These are phyloP conservation scores for Starmerella floricola DNA, from an alignment of 805 yeast species.

Conservation along the genomic window DNA sequence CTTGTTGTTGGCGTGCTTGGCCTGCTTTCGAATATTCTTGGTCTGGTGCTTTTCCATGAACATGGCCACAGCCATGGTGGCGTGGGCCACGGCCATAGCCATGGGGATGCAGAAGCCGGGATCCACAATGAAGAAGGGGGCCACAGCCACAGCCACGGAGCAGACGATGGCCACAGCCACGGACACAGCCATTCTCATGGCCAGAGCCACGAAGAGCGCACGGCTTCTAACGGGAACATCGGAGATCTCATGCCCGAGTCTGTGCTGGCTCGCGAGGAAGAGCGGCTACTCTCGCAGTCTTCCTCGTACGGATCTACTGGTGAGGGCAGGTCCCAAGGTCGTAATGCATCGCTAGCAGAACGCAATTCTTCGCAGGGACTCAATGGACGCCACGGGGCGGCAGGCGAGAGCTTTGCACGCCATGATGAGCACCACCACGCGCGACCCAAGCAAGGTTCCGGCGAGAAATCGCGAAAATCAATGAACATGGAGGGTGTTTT, in stretches of 20 bases:
- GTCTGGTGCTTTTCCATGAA: conserved; percentile 70
- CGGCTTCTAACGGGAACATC: background rate
- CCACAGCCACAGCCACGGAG: conserved; percentile 10
- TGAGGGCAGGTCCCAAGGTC: background rate
- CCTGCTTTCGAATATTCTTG: conserved; percentile 66
- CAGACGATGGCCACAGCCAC: conserved; percentile 11
- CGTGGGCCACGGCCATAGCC: conserved; percentile 31
- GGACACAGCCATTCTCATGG: conserved; percentile 18
- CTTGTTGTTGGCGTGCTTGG: conserved; percentile 77
- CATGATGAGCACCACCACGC: conserved; percentile 28
- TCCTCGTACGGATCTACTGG: conserved; percentile 18
- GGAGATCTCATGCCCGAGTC: conserved; percentile 16
- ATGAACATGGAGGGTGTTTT: conserved; percentile 96
- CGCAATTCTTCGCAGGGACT: conserved; percentile 2
- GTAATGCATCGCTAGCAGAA: background rate
- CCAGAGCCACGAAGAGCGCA: background rate
- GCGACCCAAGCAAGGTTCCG: conserved; percentile 19
- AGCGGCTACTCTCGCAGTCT: conserved; percentile 16
- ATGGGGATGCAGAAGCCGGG: conserved; percentile 25
- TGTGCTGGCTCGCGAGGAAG: conserved; percentile 22
- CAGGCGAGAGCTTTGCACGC: conserved; percentile 6
- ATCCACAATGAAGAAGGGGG: conserved; percentile 26
- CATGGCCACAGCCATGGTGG: conserved; percentile 42
- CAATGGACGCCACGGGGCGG: conserved; percentile 1
- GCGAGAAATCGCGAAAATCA: conserved; percentile 39